Conservation (phyloP, 2,329 filamentous ascomycete genomes). For the Aspergillus carbonarius region DNA sequence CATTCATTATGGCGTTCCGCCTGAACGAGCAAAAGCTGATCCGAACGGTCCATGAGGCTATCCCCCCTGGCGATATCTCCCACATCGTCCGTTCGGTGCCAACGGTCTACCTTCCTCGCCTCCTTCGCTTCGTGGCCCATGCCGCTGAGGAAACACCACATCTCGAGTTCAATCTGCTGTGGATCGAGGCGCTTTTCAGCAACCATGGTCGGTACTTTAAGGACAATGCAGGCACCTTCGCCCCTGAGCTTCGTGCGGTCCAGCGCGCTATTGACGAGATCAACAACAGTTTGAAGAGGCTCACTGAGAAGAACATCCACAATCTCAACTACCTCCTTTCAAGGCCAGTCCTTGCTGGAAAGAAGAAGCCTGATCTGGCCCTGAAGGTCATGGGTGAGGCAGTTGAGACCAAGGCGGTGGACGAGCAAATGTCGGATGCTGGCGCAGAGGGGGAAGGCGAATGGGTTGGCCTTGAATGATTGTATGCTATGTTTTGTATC, state of each 20-base stretch:
- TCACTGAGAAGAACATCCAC: constrained; percentile 87
- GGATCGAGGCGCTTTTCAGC: constrained; percentile 80
- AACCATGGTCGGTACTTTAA: constrained; percentile 83
- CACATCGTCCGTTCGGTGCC: constrained; percentile 79
- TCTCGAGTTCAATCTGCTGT: constrained; percentile 89
- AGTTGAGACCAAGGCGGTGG: constrained; percentile 17
- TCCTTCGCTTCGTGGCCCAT: constrained; percentile 82
- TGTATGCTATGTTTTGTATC: constrained; percentile 10
- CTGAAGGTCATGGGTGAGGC: constrained; percentile 28
- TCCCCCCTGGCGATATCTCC: constrained; percentile 71
- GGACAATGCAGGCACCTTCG: constrained; percentile 74
- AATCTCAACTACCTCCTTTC: constrained; percentile 78
- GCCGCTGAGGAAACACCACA: constrained; percentile 89
- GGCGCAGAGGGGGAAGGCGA: constrained; percentile 48
- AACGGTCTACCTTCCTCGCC: constrained; percentile 77
- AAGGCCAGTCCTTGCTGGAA: constrained; percentile 45
- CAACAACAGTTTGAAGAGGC: constrained; percentile 74
- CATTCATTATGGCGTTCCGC: constrained; percentile 94
- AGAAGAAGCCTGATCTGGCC: constrained; percentile 24
- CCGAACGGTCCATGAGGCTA: constrained; percentile 79
- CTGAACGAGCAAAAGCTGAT: constrained; percentile 83
- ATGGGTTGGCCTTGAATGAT: constrained; percentile 56
- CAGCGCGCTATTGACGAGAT: constrained; percentile 78
- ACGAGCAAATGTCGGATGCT: constrained; percentile 32
- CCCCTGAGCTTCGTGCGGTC: constrained; percentile 79